Evolutionary conservation across 148 eudicot species (phyloP), one percentile per base, ranked within the genome.

Genomic region (Polygonum aviculare): DNA sequence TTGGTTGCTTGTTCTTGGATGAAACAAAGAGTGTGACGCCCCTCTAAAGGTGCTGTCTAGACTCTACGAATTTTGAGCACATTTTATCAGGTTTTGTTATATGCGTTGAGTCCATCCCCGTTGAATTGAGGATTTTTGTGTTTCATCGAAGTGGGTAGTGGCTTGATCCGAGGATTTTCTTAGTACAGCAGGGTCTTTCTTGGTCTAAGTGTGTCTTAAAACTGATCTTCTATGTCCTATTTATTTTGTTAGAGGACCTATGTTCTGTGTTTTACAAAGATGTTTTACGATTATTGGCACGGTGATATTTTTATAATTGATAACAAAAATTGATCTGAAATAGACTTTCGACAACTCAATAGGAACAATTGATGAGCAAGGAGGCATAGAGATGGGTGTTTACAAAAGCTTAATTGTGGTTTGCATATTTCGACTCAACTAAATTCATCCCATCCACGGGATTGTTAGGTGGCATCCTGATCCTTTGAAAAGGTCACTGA

Each of bases 1-100:
- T 92, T 77, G 98, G 96, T 69, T 92, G 93, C 81, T 90, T 94
- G 74, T 92, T 94, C 80, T 81, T 91, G 47, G 86, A 92, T 72
- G 97, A 92, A 82, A 87, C 88, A 6, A 80, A 81, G 54, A 82
- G 83, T 77, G 91, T 87, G 9, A 79, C 87, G 65, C 90, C 80
- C 1, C 50, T 92, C 72, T 74, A 71, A 47, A 31, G 63, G 9
- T 8, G 45, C 9, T 33, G 70, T 33, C 41, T 35, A 3, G 2
- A 21, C 63, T 19, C 26, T 33, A 59, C 35, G n/a, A 16, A 18
- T 7, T 47, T 12, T 51, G 57, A 59, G 19, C 8, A 11, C 31
- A 19, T 59, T 22, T 22, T n/a, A 21, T 35, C 21, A 21, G 8
- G 36, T 22, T 19, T 26, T 59, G 35, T 26, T 21, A 60, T 54